phyloP scores from a whole-genome alignment of 768 basidiomycete genomes.

The Macrolepiota dolichaula region DNA sequence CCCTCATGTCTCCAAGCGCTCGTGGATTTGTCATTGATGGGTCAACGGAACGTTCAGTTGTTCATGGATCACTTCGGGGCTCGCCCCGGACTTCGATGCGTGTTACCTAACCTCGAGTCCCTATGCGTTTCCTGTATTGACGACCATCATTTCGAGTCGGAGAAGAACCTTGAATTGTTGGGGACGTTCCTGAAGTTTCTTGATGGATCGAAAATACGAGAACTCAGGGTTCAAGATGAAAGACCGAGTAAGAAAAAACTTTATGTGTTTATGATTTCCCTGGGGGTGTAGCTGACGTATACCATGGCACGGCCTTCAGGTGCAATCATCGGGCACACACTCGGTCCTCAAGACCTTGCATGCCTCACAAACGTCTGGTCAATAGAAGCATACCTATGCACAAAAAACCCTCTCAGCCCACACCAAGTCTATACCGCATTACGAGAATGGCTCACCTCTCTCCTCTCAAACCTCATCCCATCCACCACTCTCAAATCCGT shows the following conservation, averaged over 20 bases:
- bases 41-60: neutral
- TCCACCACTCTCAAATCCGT: neutral
- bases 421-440: neutral
- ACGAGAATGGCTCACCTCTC: neutral
- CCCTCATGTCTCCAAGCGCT: neutral
- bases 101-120: neutral
- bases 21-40: neutral
- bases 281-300: neutral
- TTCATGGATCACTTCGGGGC: constrained; percentile 4
- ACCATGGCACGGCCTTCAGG: neutral
- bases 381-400: neutral
- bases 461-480: neutral
- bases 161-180: constrained; percentile 1
- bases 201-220: constrained; percentile 4
- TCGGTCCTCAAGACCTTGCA: neutral
- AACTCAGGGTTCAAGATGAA: constrained; percentile 10
- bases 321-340: neutral
- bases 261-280: neutral
- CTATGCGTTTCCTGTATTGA: constrained; percentile 1
- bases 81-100: neutral
- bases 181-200: constrained; percentile 5
- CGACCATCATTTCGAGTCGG: constrained; percentile 1
- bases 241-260: constrained; percentile 5
- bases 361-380: neutral
- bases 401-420: neutral